Conservation (phyloP, 176 grass and related monocot species). For the Rhynchospora pubera region DNA sequence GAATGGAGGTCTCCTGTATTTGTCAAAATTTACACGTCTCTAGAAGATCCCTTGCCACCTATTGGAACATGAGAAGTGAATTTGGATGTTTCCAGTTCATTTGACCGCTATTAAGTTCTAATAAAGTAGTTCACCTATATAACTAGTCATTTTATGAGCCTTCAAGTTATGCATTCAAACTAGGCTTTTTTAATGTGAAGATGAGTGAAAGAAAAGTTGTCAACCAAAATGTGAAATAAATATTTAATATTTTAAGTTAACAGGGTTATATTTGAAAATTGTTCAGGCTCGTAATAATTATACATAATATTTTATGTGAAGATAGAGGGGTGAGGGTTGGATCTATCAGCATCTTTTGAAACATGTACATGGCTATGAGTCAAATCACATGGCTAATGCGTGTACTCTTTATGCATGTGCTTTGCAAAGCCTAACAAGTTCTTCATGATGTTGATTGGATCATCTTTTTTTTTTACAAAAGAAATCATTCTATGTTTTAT, state of each 20-base stretch:
- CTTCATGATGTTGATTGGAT: background rate
- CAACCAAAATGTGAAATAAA: background rate
- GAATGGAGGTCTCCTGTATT: background rate
- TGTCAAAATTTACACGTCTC: background rate
- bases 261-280: background rate
- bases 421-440: background rate
- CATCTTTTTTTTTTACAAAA: background rate
- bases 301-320: background rate
- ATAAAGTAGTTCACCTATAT: background rate
- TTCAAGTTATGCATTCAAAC: background rate
- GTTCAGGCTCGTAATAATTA: background rate
- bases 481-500: background rate
- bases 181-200: background rate
- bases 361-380: background rate
- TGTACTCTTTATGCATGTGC: conserved; percentile 19
- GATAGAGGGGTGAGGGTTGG: background rate
- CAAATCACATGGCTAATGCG: conserved; percentile 2
- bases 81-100: background rate
- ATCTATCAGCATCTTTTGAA: background rate
- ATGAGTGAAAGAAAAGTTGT: background rate
- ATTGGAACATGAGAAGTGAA: background rate
- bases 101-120: background rate
- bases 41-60: background rate
- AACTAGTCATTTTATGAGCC: background rate
- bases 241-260: background rate